These are phyloP conservation scores for Geranium incanum DNA, from an alignment of 441 rosid species.

Conservation along the genomic window DNA sequence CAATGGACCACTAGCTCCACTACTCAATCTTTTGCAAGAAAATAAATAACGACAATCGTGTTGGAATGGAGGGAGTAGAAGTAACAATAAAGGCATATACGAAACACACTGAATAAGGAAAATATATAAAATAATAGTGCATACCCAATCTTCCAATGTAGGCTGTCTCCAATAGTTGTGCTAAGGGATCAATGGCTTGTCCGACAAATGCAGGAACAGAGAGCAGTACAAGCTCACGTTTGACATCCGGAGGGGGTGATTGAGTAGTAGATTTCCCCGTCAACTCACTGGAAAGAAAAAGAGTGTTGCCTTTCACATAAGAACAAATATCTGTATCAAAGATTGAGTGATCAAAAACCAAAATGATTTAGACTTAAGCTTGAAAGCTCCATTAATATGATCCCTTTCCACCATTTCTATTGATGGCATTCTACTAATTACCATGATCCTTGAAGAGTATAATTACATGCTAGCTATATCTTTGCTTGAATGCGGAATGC, in stretches of 20 bases:
- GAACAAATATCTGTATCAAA: neutral
- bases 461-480: neutral
- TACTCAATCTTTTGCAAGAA: too few species aligned
- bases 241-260: slow-evolving; percentile 36
- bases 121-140: slow-evolving; percentile 13
- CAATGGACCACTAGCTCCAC: too few species aligned
- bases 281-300: slow-evolving; percentile 36
- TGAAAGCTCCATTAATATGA: neutral
- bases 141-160: slow-evolving; percentile 88
- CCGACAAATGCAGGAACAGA: slow-evolving; percentile 86
- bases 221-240: slow-evolving; percentile 64
- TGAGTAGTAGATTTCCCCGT: slow-evolving; percentile 20
- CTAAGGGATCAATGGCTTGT: slow-evolving; percentile 85
- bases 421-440: slow-evolving; percentile 3
- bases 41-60: too few species aligned
- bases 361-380: neutral
- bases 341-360: neutral
- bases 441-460: neutral
- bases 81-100: neutral
- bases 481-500: neutral
- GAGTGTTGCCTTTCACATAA: slow-evolving; percentile 13
- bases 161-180: slow-evolving; percentile 92
- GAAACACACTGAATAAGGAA: slow-evolving; percentile 11
- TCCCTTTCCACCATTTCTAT: neutral
- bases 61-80: too few species aligned